Conservation (phyloP, 2,329 filamentous ascomycete genomes). For the Phyllosticta citrichinensis region DNA sequence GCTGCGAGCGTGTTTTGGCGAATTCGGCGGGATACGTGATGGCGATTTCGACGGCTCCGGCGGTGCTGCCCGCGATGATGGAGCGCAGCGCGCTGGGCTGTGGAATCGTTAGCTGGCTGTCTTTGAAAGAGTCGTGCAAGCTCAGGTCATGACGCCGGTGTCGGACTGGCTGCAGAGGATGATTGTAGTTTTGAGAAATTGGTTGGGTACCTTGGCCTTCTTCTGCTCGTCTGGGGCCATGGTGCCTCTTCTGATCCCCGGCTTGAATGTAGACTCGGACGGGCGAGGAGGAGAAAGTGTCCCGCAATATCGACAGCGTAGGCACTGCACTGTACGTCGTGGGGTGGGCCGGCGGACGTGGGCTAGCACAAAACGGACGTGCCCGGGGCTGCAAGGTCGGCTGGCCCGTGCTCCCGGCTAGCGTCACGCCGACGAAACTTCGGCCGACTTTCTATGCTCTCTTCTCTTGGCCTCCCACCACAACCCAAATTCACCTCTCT, state of each 20-base stretch:
- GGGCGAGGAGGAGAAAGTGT: background rate
- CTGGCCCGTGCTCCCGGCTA: background rate
- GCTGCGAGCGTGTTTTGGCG: constrained; percentile 88
- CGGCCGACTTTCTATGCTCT: background rate
- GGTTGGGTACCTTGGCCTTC: constrained; percentile 7
- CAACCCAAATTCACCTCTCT: background rate
- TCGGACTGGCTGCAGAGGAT: background rate
- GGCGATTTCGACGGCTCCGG: constrained; percentile 88
- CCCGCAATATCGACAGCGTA: background rate
- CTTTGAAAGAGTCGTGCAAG: background rate
- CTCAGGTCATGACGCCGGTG: background rate
- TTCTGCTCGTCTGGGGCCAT: constrained; percentile 11
- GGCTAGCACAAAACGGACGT: background rate
- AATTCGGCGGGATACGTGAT: constrained; percentile 96
- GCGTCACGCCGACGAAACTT: constrained; percentile 7
- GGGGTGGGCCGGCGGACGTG: background rate
- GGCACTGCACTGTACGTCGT: background rate
- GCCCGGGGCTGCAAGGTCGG: background rate
- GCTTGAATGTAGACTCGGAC: background rate
- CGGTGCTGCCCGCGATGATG: constrained; percentile 84
- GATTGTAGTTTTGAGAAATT: background rate
- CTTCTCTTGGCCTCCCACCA: background rate
- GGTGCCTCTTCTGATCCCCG: background rate
- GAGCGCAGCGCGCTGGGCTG: constrained; percentile 76
- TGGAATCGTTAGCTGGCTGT: background rate